These are phyloP conservation scores for Nematocida major DNA, from an alignment of 371 early-diverging fungal genomes.

Conservation along the genomic window DNA sequence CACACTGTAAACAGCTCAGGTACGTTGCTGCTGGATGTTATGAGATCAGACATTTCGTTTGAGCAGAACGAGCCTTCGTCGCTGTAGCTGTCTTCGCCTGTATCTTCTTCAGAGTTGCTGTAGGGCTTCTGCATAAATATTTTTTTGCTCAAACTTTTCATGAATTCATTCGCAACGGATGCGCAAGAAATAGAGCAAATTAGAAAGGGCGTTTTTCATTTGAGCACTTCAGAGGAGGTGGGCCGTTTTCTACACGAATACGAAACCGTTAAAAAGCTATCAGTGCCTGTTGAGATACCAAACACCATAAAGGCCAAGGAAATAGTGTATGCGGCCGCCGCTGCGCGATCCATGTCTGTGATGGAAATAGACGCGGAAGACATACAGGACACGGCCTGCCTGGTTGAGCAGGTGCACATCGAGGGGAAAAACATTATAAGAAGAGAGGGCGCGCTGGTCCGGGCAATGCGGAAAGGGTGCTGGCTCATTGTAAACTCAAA, in stretches of 20 bases:
- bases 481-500: constrained; percentile 87
- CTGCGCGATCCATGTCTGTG: not conserved
- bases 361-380: constrained; percentile 49
- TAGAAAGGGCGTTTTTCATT: not conserved
- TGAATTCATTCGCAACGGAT: constrained; percentile 42
- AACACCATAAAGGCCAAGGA: constrained; percentile 39
- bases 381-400: constrained; percentile 26
- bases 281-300: constrained; percentile 34
- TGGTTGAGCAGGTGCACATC: constrained; percentile 51
- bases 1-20: constrained; percentile 22
- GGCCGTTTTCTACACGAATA: constrained; percentile 15
- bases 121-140: constrained; percentile 19
- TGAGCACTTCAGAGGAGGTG: constrained; percentile 9
- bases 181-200: not conserved
- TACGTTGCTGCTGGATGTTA: not conserved
- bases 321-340: constrained; percentile 21
- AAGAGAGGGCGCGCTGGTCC: constrained; percentile 84
- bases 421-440: constrained; percentile 38
- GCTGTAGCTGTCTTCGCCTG: not conserved
- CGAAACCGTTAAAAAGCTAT: not conserved
- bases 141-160: constrained; percentile 33
- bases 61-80: constrained; percentile 6
- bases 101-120: no score
- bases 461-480: constrained; percentile 86
- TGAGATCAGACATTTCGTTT: constrained; percentile 3